These are phyloP conservation scores for Wickerhamomyces ciferrii DNA, from an alignment of 805 yeast species.

Conservation along the genomic window DNA sequence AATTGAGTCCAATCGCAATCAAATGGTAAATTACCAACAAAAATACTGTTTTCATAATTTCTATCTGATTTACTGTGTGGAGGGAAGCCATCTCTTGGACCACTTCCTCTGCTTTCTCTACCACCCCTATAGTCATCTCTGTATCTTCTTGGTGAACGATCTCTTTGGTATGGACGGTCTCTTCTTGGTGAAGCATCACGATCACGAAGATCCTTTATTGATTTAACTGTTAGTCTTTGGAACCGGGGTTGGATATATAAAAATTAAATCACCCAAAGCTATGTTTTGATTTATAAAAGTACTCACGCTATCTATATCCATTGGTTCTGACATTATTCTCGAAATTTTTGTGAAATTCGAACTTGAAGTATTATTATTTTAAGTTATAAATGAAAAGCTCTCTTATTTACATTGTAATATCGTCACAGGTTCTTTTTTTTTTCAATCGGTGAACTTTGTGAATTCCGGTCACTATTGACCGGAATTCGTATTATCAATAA, in stretches of 20 bases:
- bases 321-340: slow-evolving; percentile 2
- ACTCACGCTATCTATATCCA: slow-evolving; percentile 2
- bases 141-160: slow-evolving; percentile 25
- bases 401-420: neutral
- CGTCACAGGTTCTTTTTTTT: neutral
- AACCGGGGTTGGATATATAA: too few relatives aligned
- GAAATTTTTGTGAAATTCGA: neutral
- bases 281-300: neutral
- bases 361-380: too few relatives aligned
- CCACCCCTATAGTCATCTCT: slow-evolving; percentile 35
- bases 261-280: slow-evolving; percentile 4
- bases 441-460: neutral
- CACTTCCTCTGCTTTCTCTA: slow-evolving; percentile 29
- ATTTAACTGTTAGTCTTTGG: neutral
- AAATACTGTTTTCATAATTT: slow-evolving; percentile 63
- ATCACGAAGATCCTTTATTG: slow-evolving; percentile 17
- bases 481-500: too few relatives aligned
- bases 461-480: neutral
- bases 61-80: slow-evolving; percentile 37
- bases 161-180: slow-evolving; percentile 19
- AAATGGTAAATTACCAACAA: slow-evolving; percentile 71
- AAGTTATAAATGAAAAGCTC: too few relatives aligned
- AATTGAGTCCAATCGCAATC: slow-evolving; percentile 55
- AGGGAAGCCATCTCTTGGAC: slow-evolving; percentile 25
- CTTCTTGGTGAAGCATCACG: slow-evolving; percentile 25